Evolutionary conservation across 2,329 filamentous ascomycete genomes (phyloP), one percentile per base, ranked within the genome.

Genomic region (Epichloe uncinata): DNA sequence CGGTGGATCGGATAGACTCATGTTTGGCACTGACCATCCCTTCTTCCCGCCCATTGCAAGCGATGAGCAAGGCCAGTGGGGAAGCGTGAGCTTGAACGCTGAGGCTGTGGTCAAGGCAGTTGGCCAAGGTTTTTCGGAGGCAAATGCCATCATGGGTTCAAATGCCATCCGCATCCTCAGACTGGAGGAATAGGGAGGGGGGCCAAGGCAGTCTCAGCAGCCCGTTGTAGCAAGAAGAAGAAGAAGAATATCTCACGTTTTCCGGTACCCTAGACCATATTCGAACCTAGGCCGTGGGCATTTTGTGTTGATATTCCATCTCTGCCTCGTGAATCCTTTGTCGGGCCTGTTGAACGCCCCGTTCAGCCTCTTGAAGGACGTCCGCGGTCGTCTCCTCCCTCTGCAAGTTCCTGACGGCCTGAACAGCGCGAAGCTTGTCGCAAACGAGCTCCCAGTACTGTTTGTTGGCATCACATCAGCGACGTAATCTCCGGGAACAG

Each of bases 1-100:
- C 0, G 73, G 75, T 52, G 84, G 85, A 0, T 71, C 73, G 0
- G 85, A 89, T 57, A 73, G 85, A 52, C 67, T 91, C 47, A 77
- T 91, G 72, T 91, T 91, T 66, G 87, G 85, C 26, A 90, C 85
- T 0, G 86, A 90, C 62, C 84, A 90, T 63, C 86, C 86, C 0
- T 90, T 91, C 69, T 91, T 91, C 65, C 86, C 86, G n/a, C 85
- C 85, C 1, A 66, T 89, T 16, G 74, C 73, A 34, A 72, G 68
- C 36, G 78, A 81, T 46, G 79, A 80, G 51, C 72, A 78, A 55
- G 75, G 73, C 37, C 75, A 82, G 58, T 88, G 84, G 84, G 74
- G 82, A 58, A 87, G 84, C 60, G 82, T 87, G 3, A 77, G 63
- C 46, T 52, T 71, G 55, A 74, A 74, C 52, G 66, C 65, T 1